Conservation (phyloP, 2,329 filamentous ascomycete genomes). For the Lachnellula willkommii region DNA sequence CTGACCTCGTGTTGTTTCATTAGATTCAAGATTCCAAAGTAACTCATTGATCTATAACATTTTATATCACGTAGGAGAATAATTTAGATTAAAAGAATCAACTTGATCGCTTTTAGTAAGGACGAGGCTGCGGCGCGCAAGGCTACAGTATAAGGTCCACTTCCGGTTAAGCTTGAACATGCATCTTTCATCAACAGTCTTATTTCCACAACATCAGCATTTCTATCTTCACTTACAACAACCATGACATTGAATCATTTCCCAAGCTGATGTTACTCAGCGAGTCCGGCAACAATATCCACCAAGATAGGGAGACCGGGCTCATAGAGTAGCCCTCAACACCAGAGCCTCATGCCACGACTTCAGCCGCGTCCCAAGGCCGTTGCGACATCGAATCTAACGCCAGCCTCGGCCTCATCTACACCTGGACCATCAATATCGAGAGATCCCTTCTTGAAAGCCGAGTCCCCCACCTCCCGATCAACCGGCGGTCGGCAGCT, state of each 20-base stretch:
- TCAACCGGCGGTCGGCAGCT: conserved; percentile 31
- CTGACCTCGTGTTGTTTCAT: no score
- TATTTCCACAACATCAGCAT: background rate
- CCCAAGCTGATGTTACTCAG: background rate
- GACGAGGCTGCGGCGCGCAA: background rate
- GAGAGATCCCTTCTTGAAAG: conserved; percentile 11
- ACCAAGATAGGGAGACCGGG: background rate
- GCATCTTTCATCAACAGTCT: background rate
- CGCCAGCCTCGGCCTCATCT: conserved; percentile 12
- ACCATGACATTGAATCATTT: background rate
- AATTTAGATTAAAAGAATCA: background rate
- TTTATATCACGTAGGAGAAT: no score
- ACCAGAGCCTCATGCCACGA: conserved; percentile 8
- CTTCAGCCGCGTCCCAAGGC: conserved; percentile 32
- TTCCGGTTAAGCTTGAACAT: background rate
- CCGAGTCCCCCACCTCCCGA: conserved; percentile 21
- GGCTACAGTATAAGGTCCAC: background rate
- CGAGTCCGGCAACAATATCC: background rate
- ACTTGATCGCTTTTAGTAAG: background rate
- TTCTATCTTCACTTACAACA: background rate
- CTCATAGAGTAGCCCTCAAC: background rate
- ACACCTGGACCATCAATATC: conserved; percentile 11
- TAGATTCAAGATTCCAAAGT: no score
- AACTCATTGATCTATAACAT: no score
- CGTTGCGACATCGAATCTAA: conserved; percentile 32